Evolutionary conservation across 2,329 filamentous ascomycete genomes (phyloP), one percentile per base, ranked within the genome.

Genomic region (Pseudohalonectria lignicola): DNA sequence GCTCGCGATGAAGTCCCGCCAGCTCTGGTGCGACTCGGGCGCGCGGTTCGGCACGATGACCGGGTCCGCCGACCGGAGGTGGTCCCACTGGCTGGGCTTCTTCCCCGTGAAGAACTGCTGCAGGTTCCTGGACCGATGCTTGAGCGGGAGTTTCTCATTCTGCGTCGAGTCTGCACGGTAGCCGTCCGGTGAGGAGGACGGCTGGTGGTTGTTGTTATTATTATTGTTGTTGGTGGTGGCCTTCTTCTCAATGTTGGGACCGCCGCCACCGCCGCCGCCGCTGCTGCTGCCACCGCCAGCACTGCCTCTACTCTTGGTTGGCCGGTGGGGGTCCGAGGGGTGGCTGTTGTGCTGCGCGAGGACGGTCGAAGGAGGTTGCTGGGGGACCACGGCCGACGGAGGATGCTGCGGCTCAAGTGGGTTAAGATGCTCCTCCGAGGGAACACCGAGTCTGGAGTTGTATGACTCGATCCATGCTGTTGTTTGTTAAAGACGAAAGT

Each of bases 31-130:
- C 11, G 67, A 56, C 11, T 63, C 60, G 40, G 57, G 56, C 18
- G 44, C 42, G 18, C 39, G 44, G 39, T 47, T 47, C 7, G 71
- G 60, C 34, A 76, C 68, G 44, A 78, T 75, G 44, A 77, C 71
- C 4, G 74, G 73, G 42, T 77, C 73, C 25, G 68, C 63, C 3
- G 70, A 69, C 37, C 74, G 69, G 37, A 77, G 53, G 48, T 78
- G 71, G 47, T 78, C 74, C 72, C 73, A 77, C 53, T 54, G 64
- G 39, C 62, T 52, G 21, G 58, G 65, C 32, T 70, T 63, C 46
- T 70, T 65, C 45, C 53, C 56, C 39, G 48, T 59, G 37, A 74
- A 61, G 17, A 74, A 54, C 37, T 62, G 60, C 37, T 67, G 64
- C 16, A 74, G 53, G 10, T 30, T 19, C 12, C 23, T 20, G 17